These are phyloP conservation scores for Trichophyton rubrum DNA, from an alignment of 2,329 filamentous ascomycete species.

Conservation along the genomic window DNA sequence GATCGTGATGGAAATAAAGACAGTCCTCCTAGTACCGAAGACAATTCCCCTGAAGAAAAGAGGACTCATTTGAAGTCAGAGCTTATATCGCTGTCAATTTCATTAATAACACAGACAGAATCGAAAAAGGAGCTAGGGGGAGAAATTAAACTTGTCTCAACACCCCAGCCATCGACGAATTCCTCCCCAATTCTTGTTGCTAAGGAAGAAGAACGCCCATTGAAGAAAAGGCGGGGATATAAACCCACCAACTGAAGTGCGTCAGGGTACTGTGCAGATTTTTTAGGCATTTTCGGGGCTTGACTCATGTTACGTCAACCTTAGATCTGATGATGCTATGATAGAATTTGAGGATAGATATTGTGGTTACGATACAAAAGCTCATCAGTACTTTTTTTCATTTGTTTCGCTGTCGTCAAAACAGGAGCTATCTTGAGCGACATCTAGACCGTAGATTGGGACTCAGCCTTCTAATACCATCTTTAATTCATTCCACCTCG, in stretches of 20 bases:
- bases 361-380: background rate
- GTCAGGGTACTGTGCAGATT: background rate
- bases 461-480: slow-evolving; percentile 22
- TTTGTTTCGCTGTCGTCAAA: background rate
- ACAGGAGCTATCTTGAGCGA: background rate
- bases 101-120: slow-evolving; percentile 17
- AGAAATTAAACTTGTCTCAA: background rate
- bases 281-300: background rate
- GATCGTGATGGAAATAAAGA: background rate
- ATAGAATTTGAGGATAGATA: background rate
- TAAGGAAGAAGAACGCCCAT: slow-evolving; percentile 21
- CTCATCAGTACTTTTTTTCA: background rate
- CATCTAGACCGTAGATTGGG: background rate
- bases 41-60: background rate
- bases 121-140: background rate
- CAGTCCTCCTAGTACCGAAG: background rate
- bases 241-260: background rate
- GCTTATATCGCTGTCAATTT: slow-evolving; percentile 24
- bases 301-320: background rate
- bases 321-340: background rate
- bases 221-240: slow-evolving; percentile 27
- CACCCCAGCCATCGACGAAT: background rate
- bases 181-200: slow-evolving; percentile 9
- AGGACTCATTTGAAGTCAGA: slow-evolving; percentile 6
- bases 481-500: slow-evolving; percentile 52